Base-by-base conservation (phyloP, 139 green algal genomes). In the Auxenochlorella pyrenoidosa region DNA sequence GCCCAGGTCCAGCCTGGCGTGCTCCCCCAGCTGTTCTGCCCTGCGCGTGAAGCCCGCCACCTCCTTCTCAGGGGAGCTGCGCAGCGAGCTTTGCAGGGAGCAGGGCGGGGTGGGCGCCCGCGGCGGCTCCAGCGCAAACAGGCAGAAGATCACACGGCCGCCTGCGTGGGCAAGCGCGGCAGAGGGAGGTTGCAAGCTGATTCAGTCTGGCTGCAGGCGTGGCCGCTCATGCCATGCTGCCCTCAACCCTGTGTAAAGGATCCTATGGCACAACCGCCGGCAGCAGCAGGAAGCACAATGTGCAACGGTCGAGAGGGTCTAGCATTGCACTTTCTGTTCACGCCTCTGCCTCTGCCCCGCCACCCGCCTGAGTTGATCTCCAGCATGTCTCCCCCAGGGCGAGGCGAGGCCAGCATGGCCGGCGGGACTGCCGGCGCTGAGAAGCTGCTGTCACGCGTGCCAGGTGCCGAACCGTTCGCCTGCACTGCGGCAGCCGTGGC, bases 61-160 rank as follows among this genome's bases (percentile, higher is more conserved):
- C 8, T 32, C 81, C 68, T 59, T 75, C 32, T 84, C 73, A 59
- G 86, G 81, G 3, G 85, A 86, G 47, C 32, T 75, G 43, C 47
- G 71, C 40, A 47, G 75, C 32, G 85, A 86, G 47, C 30, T 75
- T 34, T 34, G 70, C 51, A 44, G 73, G 21, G 84, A 90, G 72
- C 38, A 66, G 60, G 82, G 76, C 26, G 73, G 79, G 22, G 75
- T 82, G 41, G 81, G 66, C 0, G 59, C 72, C 0, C 60, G 79
- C 28, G 38, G 38, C 58, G 76, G 30, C 5, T 77, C 21, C 32
- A 87, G 73, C 5, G 68, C 65, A 83, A 96, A 96, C 63, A 97
- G 90, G 84, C 94, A 96, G 89, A 97, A 97, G 81, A 96, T 93
- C 0, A 97, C 93, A 0, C 87, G 79, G 26, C 95, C 95, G n/a